Percentiles rank a stretch among this genome's conserved stretches.
These are phyloP conservation scores for Syzygium syzygioides DNA, from an alignment of 441 rosid species.

Conservation along the genomic window DNA sequence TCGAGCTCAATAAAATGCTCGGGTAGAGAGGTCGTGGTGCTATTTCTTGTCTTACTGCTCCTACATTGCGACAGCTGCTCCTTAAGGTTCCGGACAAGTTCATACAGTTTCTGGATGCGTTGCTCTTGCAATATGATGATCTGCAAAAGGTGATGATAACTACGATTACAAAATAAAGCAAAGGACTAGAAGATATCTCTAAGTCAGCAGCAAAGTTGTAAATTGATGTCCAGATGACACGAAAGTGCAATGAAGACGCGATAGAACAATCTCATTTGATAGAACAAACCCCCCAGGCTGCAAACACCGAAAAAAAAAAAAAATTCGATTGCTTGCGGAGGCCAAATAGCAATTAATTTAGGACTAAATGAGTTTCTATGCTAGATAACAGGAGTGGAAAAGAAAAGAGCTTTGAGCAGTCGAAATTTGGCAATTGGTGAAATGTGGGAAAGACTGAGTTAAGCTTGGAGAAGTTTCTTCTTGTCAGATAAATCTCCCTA, in stretches of 20 bases:
- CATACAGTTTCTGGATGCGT: conserved; percentile 65
- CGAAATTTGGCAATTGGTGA: not conserved
- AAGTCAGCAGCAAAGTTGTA: not conserved
- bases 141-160: conserved; percentile 20
- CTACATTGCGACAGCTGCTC: conserved; percentile 53
- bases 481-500: not conserved
- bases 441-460: not conserved
- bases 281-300: not conserved
- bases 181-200: not conserved
- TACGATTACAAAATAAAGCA: not conserved
- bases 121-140: conserved; percentile 71
- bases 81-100: conserved; percentile 52
- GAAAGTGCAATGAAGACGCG: not conserved
- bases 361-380: not conserved
- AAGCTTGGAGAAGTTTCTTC: not conserved
- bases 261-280: not conserved
- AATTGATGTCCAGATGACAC: not conserved
- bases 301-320: not conserved
- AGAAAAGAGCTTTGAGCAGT: not conserved
- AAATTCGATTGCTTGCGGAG: not conserved
- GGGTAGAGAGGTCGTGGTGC: conserved; percentile 22
- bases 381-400: not conserved
- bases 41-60: conserved; percentile 28
- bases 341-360: not conserved
- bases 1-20: conserved; percentile 49